Evolutionary conservation across 225 moss, liverwort and hornwort genomes (phyloP).

Genomic region (Antitrichia curtipendula): DNA sequence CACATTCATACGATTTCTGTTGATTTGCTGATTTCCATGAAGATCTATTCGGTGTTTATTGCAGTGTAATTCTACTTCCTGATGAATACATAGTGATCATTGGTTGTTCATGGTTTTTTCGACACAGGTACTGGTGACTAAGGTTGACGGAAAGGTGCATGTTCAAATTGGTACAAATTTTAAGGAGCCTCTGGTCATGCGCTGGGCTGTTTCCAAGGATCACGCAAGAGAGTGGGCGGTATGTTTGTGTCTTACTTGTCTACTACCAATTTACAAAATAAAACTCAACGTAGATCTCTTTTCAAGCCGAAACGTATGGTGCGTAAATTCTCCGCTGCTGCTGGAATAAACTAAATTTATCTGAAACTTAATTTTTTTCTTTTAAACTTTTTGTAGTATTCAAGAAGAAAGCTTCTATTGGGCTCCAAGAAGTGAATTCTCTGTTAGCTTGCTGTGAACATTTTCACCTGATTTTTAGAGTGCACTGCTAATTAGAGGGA

Average conservation of each 20-base stretch:
- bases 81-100: neutral
- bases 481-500: neutral
- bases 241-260: neutral
- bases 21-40: neutral
- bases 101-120: neutral
- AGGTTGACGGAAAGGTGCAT: slow-evolving; percentile 32
- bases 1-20: neutral
- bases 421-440: neutral
- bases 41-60: neutral
- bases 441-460: neutral
- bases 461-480: neutral
- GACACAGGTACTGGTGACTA: slow-evolving; percentile 59
- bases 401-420: neutral
- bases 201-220: slow-evolving; percentile 85
- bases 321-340: neutral
- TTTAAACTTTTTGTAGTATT: neutral
- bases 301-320: neutral
- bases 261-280: neutral
- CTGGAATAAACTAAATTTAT: neutral
- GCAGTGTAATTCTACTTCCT: neutral
- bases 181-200: slow-evolving; percentile 58
- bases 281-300: neutral
- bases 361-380: neutral
- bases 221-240: slow-evolving; percentile 84
- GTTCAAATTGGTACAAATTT: slow-evolving; percentile 72